Conservation (phyloP, 2,329 filamentous ascomycete species). For the Graphiopsis chlorocephala region DNA sequence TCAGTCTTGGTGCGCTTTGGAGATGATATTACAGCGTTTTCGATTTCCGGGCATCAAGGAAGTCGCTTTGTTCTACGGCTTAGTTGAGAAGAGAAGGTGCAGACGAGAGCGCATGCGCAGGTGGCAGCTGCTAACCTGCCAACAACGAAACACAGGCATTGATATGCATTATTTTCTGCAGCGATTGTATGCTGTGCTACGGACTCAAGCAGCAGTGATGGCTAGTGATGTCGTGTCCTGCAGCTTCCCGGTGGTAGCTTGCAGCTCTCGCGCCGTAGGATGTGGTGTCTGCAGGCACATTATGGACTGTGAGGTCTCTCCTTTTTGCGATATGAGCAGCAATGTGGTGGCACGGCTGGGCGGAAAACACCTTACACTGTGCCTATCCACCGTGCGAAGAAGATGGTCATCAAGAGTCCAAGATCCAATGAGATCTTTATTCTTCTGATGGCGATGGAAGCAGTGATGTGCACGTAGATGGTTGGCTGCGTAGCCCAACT, state of each 20-base stretch:
- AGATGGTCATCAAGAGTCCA: not conserved
- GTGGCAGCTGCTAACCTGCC: not conserved
- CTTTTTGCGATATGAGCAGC: not conserved
- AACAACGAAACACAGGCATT: not conserved
- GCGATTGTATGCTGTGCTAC: not conserved
- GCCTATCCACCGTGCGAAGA: not conserved
- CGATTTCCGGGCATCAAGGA: not conserved
- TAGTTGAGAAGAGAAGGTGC: not conserved
- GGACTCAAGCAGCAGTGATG: not conserved
- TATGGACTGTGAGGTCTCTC: not conserved
- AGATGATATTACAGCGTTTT: not conserved
- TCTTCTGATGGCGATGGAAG: not conserved
- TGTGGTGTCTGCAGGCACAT: not conserved
- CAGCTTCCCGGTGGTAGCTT: not conserved
- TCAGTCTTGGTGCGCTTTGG: not conserved
- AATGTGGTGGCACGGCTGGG: not conserved
- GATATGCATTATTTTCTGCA: not conserved
- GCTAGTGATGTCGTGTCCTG: not conserved
- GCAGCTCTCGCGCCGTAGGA: not conserved
- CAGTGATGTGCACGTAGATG: not conserved
- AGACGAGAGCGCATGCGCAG: not conserved
- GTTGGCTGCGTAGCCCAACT: not conserved
- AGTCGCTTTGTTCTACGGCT: not conserved
- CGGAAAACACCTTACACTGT: not conserved
- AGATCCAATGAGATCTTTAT: not conserved